Conservation (phyloP, 129 eudicot genomes). For the Artemisia annua region DNA sequence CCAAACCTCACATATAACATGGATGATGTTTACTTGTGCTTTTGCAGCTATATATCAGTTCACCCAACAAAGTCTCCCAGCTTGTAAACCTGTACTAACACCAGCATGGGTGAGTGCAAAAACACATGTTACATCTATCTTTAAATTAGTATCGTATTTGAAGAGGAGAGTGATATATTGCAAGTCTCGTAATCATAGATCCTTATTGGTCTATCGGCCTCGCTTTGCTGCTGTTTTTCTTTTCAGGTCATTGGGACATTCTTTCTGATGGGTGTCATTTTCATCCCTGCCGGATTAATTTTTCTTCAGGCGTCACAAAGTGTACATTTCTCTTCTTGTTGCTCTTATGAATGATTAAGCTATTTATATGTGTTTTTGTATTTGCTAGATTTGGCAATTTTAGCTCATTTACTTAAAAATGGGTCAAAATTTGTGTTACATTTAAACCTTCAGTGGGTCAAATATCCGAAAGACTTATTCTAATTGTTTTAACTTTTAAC, state of each 20-base stretch:
- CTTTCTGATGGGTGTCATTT: conserved; percentile 55
- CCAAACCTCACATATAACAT: too few relatives aligned
- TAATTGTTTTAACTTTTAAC: too few relatives aligned
- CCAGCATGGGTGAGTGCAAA: conserved; percentile 71
- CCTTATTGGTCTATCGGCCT: neutral
- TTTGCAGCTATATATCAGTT: conserved; percentile 73
- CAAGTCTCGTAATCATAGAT: neutral
- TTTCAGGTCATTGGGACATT: conserved; percentile 71
- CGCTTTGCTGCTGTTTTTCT: conserved; percentile 13
- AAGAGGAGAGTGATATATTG: neutral
- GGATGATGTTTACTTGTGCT: too few relatives aligned
- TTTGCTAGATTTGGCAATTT: neutral
- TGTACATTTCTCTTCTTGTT: conserved; percentile 37
- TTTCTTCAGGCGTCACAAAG: conserved; percentile 65
- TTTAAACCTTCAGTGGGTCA: neutral
- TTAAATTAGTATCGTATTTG: neutral
- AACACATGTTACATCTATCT: conserved; percentile 7
- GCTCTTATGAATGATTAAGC: neutral
- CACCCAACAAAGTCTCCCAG: conserved; percentile 85
- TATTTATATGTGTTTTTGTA: neutral
- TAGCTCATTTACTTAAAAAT: neutral
- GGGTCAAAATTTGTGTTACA: neutral
- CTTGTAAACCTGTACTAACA: conserved; percentile 87
- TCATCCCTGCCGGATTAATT: conserved; percentile 71
- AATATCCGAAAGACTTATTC: too few relatives aligned